These are phyloP conservation scores for Spizellomyces sp. DNA, from an alignment of 192 early-diverging fungal species.

Conservation along the genomic window DNA sequence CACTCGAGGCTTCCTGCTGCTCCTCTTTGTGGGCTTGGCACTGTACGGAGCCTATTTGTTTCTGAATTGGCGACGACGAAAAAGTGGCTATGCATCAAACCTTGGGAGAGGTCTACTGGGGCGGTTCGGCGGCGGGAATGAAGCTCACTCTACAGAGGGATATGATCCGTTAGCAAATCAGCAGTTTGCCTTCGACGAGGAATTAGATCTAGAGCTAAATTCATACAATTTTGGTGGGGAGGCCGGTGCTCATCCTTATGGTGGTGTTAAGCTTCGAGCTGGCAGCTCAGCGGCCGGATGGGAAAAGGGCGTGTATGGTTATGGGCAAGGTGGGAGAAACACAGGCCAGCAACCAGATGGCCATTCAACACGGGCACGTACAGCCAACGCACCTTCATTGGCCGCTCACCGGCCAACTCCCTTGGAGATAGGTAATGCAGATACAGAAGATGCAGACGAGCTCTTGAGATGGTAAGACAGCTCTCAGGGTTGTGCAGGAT, in stretches of 20 bases:
- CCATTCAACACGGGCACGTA: too few species aligned
- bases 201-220: constrained; percentile 1
- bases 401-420: background rate
- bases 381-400: too few species aligned
- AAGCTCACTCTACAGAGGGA: background rate
- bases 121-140: background rate
- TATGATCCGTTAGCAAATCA: background rate
- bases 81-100: background rate
- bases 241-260: background rate
- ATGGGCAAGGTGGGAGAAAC: too few species aligned
- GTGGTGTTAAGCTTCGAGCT: background rate
- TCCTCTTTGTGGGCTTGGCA: background rate
- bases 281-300: background rate
- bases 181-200: background rate
- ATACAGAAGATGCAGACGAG: background rate
- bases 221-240: background rate
- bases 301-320: too few species aligned
- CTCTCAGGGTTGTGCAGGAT: background rate
- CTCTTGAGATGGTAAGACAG: background rate
- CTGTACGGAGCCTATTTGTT: background rate
- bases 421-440: background rate
- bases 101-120: background rate
- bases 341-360: too few species aligned
- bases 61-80: background rate
- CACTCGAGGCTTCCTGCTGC: background rate